A percentile compares a stretch with the other conserved stretches of the same genome.
These are phyloP conservation scores for Colletotrichum caudatum DNA, from an alignment of 2,329 filamentous ascomycete species.

Conservation along the genomic window DNA sequence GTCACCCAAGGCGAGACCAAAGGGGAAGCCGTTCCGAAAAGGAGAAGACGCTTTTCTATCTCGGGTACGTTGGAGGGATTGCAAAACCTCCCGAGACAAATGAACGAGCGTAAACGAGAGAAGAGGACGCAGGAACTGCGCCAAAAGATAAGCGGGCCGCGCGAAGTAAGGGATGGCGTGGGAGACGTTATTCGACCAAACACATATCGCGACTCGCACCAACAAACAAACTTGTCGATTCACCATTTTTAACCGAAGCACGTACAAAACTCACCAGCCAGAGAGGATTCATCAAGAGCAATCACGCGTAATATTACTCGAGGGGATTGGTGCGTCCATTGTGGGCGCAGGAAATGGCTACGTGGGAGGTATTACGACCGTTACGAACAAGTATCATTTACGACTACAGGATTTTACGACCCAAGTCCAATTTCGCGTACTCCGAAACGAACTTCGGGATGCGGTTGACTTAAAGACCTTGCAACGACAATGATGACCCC, in stretches of 20 bases:
- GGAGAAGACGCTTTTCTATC: constrained; percentile 53
- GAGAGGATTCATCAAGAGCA: constrained; percentile 1
- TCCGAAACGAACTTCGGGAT: background rate
- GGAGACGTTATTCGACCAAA: constrained; percentile 66
- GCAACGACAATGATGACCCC: constrained; percentile 25
- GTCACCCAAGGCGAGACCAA: constrained; percentile 46
- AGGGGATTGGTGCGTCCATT: background rate
- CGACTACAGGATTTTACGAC: constrained; percentile 40
- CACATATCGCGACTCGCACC: constrained; percentile 51
- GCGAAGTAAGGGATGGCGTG: constrained; percentile 69
- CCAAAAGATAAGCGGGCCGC: constrained; percentile 70
- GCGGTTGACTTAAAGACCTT: constrained; percentile 15
- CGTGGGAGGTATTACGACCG: constrained; percentile 21
- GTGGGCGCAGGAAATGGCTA: background rate
- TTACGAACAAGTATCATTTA: constrained; percentile 35
- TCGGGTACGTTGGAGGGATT: constrained; percentile 64
- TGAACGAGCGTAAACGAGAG: constrained; percentile 70
- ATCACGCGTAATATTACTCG: constrained; percentile 12
- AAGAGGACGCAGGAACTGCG: constrained; percentile 70
- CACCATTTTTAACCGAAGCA: constrained; percentile 38
- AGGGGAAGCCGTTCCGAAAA: constrained; percentile 41
- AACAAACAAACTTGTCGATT: constrained; percentile 20
- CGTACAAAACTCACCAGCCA: background rate
- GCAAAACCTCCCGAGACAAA: constrained; percentile 64
- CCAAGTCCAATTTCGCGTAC: constrained; percentile 23